Conservation (phyloP, 306 rosid genomes). For the Dryas alaskensis region DNA sequence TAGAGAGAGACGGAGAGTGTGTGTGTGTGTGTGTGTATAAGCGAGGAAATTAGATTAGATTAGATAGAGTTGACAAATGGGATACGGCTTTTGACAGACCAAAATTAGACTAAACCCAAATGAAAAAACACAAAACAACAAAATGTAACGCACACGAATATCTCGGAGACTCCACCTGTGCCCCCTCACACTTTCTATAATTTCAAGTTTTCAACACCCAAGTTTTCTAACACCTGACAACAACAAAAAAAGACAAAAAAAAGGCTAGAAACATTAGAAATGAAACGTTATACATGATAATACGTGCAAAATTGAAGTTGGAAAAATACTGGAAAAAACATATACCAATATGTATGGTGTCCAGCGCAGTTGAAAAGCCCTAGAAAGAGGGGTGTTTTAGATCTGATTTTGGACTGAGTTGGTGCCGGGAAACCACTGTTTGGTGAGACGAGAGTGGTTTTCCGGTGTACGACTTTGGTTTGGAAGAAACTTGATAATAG, state of each 20-base stretch:
- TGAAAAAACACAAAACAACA: background rate
- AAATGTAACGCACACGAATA: slow-evolving; percentile 39
- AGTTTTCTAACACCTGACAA: slow-evolving; percentile 24
- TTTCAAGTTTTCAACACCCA: slow-evolving; percentile 12
- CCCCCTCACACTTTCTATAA: too few species aligned
- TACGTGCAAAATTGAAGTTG: background rate
- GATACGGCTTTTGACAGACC: slow-evolving; percentile 25
- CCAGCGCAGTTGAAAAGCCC: background rate
- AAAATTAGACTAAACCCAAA: slow-evolving; percentile 26
- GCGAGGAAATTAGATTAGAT: slow-evolving; percentile 11
- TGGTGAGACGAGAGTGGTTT: slow-evolving; percentile 24
- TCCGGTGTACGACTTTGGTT: slow-evolving; percentile 6
- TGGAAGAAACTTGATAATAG: background rate
- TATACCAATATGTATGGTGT: background rate
- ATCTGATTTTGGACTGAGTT: slow-evolving; percentile 32
- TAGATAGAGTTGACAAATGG: slow-evolving; percentile 29
- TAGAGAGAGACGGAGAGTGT: background rate
- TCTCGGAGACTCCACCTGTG: slow-evolving; percentile 47
- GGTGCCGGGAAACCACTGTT: slow-evolving; percentile 11
- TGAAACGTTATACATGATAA: background rate
- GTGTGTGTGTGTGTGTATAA: background rate
- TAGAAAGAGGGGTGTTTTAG: slow-evolving; percentile 12
- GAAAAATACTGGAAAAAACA: background rate
- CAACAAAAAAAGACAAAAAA: slow-evolving; percentile 10
- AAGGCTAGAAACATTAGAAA: background rate